Base-by-base conservation (phyloP, 2,329 filamentous ascomycete species). In the Botrytis fabae region DNA sequence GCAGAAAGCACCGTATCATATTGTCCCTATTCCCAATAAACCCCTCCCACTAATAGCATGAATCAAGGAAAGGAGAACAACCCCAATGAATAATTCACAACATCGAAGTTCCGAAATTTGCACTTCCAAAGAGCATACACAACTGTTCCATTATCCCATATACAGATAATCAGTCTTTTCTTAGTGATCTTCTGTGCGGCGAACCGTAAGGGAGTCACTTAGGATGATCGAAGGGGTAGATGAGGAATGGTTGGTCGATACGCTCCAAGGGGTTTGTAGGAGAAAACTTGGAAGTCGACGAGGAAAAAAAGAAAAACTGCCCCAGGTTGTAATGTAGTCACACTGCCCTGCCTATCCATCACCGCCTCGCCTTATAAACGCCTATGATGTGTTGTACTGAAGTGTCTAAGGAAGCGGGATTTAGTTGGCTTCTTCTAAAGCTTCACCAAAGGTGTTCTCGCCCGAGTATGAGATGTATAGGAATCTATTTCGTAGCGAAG, bases 381-480 rank as follows among this genome's bases (percentile, higher is more conserved):
- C 70, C 63, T 28, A 72, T 72, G 63, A 60, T 54, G 63, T 68
- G 69, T 54, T 28, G 44, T 71, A 51, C 25, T 42, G 59, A 71
- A 62, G 46, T 51, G 44, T 18, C n/a, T 38, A 32, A 51, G 42
- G 44, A 51, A 54, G 70, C 57, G n/a, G 46, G 40, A 54, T n/a
- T 72, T 72, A 72, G 57, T 60, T 69, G 51, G 35, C 57, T 60
- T 72, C 70, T 69, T 72, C 70, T 25, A 72, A 35, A 32, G 64
- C 42, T 61, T 61, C 63, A 81, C 96, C 96, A 82, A 99, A 99
- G 72, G 96, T 99, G 89, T 98, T 99, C 90, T 98, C 96, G 85
- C 96, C 96, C 69, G 95, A 98, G 88, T 91, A 93, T 88, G 95
- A 98, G 86, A 99, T 99, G 87, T 99, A 99, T 75, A 99, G 89